Evolutionary conservation across 345 rosid genomes (phyloP).

Genomic region (Trapa incisa): DNA sequence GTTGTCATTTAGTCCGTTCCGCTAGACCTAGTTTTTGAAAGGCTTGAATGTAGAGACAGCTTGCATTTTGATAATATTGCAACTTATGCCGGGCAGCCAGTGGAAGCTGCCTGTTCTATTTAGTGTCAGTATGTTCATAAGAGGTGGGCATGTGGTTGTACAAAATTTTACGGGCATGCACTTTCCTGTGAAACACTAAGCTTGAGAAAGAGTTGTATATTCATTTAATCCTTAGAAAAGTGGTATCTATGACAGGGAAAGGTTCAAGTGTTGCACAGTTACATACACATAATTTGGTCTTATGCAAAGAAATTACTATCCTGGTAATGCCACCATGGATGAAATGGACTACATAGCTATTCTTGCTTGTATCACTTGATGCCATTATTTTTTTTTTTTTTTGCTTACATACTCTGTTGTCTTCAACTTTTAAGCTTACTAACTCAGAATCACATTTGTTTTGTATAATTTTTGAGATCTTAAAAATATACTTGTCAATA

Average conservation of each 20-base stretch:
- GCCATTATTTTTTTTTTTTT: background rate
- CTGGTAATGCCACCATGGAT: background rate
- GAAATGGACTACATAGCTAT: background rate
- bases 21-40: background rate
- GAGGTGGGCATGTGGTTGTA: background rate
- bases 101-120: too few species aligned
- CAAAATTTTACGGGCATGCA: background rate
- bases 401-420: background rate
- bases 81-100: background rate
- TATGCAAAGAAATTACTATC: background rate
- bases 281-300: background rate
- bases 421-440: background rate
- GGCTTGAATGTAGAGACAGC: background rate
- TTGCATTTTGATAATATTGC: background rate
- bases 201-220: background rate
- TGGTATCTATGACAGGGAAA: background rate
- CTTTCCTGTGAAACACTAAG: too few species aligned
- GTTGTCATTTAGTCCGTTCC: background rate
- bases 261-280: background rate
- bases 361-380: background rate
- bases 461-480: background rate
- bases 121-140: background rate
- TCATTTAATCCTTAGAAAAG: background rate
- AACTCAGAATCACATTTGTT: background rate
- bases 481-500: background rate